A percentile compares a stretch with the other conserved stretches of the same genome.
phyloP scores from a whole-genome alignment of 1,284 basidiomycete genomes.

The Somion occarium region DNA sequence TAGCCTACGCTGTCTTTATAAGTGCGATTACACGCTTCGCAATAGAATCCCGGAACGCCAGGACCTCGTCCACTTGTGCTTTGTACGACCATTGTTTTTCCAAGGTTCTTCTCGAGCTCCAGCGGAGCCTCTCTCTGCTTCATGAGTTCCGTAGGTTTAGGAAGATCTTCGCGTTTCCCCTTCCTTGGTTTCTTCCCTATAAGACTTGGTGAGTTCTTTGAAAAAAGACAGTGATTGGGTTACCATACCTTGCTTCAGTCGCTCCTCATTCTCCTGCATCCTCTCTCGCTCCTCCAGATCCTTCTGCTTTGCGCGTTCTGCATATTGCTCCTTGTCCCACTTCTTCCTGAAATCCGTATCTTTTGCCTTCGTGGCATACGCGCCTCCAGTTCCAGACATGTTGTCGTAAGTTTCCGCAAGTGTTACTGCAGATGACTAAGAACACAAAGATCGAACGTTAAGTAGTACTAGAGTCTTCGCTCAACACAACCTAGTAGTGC shows the following conservation, averaged over 20 bases:
- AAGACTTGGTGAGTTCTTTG: constrained; percentile 5
- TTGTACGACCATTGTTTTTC: constrained; percentile 89
- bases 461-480: too few species aligned
- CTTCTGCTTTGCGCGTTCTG: constrained; percentile 70
- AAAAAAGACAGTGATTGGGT: background rate
- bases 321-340: constrained; percentile 85
- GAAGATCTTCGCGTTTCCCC: constrained; percentile 60
- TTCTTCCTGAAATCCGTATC: constrained; percentile 80
- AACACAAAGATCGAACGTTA: too few species aligned
- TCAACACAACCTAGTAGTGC: too few species aligned
- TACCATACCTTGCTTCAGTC: constrained; percentile 70
- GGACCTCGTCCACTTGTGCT: constrained; percentile 76
- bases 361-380: constrained; percentile 55
- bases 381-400: constrained; percentile 61
- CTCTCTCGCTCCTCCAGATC: constrained; percentile 74
- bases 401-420: background rate
- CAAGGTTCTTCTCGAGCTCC: constrained; percentile 87
- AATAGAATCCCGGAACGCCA: constrained; percentile 89
- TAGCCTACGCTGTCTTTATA: constrained; percentile 94
- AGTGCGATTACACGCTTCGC: constrained; percentile 85
- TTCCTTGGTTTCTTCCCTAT: constrained; percentile 80
- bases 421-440: too few species aligned
- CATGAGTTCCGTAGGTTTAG: constrained; percentile 88
- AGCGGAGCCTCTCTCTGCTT: constrained; percentile 78
- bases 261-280: constrained; percentile 83